Evolutionary conservation across 2,329 filamentous ascomycete species (phyloP).

Genomic region (Fusarium robinianum): DNA sequence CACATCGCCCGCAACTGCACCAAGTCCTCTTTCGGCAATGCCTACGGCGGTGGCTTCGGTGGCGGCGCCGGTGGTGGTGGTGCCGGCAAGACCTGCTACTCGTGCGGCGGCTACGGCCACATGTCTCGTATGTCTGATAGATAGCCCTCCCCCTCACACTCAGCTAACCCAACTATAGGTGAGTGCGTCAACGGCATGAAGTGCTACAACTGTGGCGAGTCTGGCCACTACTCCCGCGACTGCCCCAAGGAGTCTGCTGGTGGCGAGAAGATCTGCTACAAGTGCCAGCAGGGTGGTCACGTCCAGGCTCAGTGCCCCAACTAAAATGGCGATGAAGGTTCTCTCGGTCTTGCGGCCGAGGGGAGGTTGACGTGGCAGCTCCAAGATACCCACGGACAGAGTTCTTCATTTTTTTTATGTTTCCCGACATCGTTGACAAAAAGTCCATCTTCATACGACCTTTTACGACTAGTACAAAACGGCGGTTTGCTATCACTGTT

Average conservation of each 20-base stretch:
- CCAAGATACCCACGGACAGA: slow-evolving; percentile 49
- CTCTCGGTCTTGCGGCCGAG: slow-evolving; percentile 31
- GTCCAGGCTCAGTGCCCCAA: slow-evolving; percentile 93
- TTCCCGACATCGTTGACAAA: slow-evolving; percentile 37
- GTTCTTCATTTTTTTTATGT: slow-evolving; percentile 37
- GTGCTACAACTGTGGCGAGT: slow-evolving; percentile 98
- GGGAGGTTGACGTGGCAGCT: slow-evolving; percentile 48
- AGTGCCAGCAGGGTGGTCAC: slow-evolving; percentile 83
- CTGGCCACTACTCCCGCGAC: slow-evolving; percentile 92
- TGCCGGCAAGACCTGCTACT: slow-evolving; percentile 90
- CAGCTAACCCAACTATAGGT: slow-evolving; percentile 48
- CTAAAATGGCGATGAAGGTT: slow-evolving; percentile 45
- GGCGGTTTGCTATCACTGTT: slow-evolving; percentile 37
- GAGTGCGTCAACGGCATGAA: slow-evolving; percentile 99
- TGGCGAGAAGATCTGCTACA: slow-evolving; percentile 97
- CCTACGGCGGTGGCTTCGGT: slow-evolving; percentile 52
- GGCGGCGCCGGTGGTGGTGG: slow-evolving; percentile 56
- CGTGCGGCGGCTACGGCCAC: slow-evolving; percentile 94
- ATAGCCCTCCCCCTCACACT: not conserved
- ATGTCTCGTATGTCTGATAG: slow-evolving; percentile 74
- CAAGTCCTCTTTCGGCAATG: slow-evolving; percentile 62
- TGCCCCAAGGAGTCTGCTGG: slow-evolving; percentile 89
- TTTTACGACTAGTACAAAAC: slow-evolving; percentile 39
- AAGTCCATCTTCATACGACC: slow-evolving; percentile 41
- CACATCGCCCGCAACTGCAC: slow-evolving; percentile 95